phyloP scores from a whole-genome alignment of 2,329 filamentous ascomycete genomes.

The Penicillium sp. region DNA sequence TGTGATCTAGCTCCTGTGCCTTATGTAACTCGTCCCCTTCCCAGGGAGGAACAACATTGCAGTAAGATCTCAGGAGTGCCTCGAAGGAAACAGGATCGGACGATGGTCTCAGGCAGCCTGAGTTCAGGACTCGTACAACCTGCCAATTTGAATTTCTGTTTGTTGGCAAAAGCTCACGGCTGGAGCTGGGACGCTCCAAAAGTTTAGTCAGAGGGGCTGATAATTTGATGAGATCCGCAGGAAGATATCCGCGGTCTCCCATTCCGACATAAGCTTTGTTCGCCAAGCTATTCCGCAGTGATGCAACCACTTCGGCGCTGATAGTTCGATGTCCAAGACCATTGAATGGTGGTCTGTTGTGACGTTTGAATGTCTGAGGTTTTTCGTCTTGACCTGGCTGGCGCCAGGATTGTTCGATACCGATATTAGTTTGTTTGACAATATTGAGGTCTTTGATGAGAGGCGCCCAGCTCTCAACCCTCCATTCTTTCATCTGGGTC shows the following conservation, averaged over 20 bases:
- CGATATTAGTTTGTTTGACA: conserved; percentile 38
- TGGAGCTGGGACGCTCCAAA: conserved; percentile 15
- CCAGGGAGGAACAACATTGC: conserved; percentile 36
- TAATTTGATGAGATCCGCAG: conserved; percentile 30
- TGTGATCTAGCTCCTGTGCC: conserved; percentile 20
- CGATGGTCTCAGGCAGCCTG: conserved; percentile 47
- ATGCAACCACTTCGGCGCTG: conserved; percentile 58
- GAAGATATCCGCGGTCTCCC: conserved; percentile 32
- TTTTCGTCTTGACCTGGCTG: conserved; percentile 25
- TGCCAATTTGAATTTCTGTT: conserved; percentile 38
- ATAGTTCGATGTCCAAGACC: conserved; percentile 51
- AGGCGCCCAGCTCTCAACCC: conserved; percentile 42
- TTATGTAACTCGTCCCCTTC: conserved; percentile 21
- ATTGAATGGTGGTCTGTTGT: conserved; percentile 31
- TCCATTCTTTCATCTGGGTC: conserved; percentile 37
- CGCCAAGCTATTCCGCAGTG: conserved; percentile 54
- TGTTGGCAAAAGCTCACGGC: conserved; percentile 30
- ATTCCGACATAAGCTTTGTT: conserved; percentile 47
- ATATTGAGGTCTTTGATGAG: conserved; percentile 28
- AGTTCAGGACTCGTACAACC: conserved; percentile 53
- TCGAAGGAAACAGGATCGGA: conserved; percentile 47
- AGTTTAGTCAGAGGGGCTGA: conserved; percentile 22
- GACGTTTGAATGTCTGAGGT: conserved; percentile 17
- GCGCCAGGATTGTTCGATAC: conserved; percentile 38
- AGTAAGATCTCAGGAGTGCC: conserved; percentile 37